Evolutionary conservation across 306 rosid species (phyloP).

Genomic region (Vigna reflexopilosa): DNA sequence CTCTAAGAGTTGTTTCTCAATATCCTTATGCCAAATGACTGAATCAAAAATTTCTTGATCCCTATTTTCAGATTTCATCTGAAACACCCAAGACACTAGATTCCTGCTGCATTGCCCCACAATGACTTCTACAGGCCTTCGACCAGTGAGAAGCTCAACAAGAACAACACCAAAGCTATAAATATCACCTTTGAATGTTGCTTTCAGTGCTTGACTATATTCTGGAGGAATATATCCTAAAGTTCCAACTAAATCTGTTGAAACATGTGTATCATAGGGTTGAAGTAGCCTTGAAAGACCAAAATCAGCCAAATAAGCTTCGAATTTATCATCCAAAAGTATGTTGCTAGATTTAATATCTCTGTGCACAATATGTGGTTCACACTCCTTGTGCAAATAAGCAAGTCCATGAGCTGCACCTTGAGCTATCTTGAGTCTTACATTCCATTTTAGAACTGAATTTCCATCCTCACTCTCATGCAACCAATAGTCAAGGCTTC

Average conservation of each 20-base stretch:
- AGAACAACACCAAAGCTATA: conserved; percentile 75
- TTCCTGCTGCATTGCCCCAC: conserved; percentile 60
- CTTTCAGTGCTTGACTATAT: conserved; percentile 62
- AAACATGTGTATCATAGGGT: conserved; percentile 70
- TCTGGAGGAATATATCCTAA: conserved; percentile 78
- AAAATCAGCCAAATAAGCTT: conserved; percentile 72
- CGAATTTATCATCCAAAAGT: conserved; percentile 59
- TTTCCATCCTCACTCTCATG: conserved; percentile 59
- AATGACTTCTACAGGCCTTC: conserved; percentile 68
- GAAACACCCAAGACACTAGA: conserved; percentile 68
- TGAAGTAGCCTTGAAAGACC: conserved; percentile 69
- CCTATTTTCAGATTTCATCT: conserved; percentile 60
- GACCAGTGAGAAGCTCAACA: conserved; percentile 64
- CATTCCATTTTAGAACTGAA: conserved; percentile 63
- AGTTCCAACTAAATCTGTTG: conserved; percentile 72
- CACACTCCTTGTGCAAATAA: conserved; percentile 66
- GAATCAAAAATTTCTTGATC: conserved; percentile 62
- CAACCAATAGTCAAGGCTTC: conserved; percentile 74
- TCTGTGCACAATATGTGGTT: conserved; percentile 69
- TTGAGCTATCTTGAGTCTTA: conserved; percentile 63
- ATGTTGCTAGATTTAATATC: conserved; percentile 76
- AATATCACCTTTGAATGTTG: conserved; percentile 71
- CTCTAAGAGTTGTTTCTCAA: conserved; percentile 56
- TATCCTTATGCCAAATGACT: conserved; percentile 57
- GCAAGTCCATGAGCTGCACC: conserved; percentile 67